Evolutionary conservation across 1,284 basidiomycete genomes (phyloP).

Genomic region (Cystobasidium sp.): DNA sequence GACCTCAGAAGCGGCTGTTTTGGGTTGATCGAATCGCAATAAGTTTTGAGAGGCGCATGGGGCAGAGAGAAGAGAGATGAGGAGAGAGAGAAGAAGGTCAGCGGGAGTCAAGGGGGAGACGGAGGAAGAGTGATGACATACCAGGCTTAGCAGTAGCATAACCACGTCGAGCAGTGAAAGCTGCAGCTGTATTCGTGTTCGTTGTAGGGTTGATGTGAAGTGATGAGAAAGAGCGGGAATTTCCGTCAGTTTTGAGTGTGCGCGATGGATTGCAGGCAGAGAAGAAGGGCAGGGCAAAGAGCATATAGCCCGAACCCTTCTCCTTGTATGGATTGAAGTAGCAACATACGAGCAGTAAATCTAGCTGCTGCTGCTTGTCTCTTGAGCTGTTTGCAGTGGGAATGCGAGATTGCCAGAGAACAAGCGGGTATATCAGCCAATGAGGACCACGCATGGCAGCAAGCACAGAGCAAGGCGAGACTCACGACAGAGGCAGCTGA

Average conservation of each 20-base stretch:
- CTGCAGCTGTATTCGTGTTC: slow-evolving; percentile 22
- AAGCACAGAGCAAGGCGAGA: neutral
- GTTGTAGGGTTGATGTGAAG: neutral
- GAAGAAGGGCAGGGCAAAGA: neutral
- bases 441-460: slow-evolving; percentile 17
- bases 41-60: slow-evolving; percentile 14
- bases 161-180: slow-evolving; percentile 58
- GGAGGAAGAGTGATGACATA: slow-evolving; percentile 60
- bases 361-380: slow-evolving; percentile 27
- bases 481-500: slow-evolving; percentile 40
- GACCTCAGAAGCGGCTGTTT: slow-evolving; percentile 92
- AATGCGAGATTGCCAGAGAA: neutral
- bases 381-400: slow-evolving; percentile 36
- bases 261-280: neutral
- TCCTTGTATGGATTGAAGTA: neutral
- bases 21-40: slow-evolving; percentile 4
- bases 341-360: slow-evolving; percentile 10
- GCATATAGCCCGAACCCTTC: neutral
- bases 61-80: neutral
- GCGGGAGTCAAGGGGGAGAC: slow-evolving; percentile 9
- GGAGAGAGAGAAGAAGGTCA: slow-evolving; percentile 31
- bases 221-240: slow-evolving; percentile 20
- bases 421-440: slow-evolving; percentile 18
- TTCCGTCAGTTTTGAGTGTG: slow-evolving; percentile 15
- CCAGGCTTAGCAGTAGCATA: slow-evolving; percentile 99